A percentile compares a stretch with the other conserved stretches of the same genome.
phyloP scores from a whole-genome alignment of 345 rosid species.

The Corymbia maculata region DNA sequence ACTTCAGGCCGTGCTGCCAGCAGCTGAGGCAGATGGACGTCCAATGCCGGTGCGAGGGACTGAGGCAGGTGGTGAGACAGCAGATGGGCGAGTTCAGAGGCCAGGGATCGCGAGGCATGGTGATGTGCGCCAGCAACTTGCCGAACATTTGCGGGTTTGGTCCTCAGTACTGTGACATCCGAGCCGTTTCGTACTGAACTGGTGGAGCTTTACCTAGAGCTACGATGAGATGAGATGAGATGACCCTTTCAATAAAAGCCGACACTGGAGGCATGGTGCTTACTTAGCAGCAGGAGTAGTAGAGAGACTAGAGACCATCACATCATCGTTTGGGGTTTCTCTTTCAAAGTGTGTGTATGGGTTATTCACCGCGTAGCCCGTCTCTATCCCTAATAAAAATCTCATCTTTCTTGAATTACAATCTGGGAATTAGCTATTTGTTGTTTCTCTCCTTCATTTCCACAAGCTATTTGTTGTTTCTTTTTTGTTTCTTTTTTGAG shows the following conservation, averaged over 20 bases:
- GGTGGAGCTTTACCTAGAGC: not conserved
- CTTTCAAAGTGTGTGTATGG: not conserved
- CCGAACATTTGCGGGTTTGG: not conserved
- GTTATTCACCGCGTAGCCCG: not conserved
- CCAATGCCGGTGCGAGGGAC: not conserved
- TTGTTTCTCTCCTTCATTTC: no score
- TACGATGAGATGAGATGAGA: not conserved
- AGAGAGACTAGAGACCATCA: not conserved
- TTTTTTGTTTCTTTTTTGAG: not conserved
- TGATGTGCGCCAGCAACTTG: not conserved
- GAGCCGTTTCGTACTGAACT: not conserved
- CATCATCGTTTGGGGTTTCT: not conserved
- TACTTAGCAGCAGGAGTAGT: not conserved
- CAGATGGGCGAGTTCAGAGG: not conserved
- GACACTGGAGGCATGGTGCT: not conserved
- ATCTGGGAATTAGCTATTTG: not conserved
- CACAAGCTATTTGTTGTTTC: not conserved
- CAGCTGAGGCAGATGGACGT: conserved; percentile 3
- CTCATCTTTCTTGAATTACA: not conserved
- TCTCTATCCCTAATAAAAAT: not conserved
- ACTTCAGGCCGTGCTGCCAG: conserved; percentile 1
- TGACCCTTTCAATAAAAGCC: not conserved
- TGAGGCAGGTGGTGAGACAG: not conserved
- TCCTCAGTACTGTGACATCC: not conserved
- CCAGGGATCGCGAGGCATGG: not conserved